These are phyloP conservation scores for Candida manassasensis DNA, from an alignment of 805 yeast genomes.

Conservation along the genomic window DNA sequence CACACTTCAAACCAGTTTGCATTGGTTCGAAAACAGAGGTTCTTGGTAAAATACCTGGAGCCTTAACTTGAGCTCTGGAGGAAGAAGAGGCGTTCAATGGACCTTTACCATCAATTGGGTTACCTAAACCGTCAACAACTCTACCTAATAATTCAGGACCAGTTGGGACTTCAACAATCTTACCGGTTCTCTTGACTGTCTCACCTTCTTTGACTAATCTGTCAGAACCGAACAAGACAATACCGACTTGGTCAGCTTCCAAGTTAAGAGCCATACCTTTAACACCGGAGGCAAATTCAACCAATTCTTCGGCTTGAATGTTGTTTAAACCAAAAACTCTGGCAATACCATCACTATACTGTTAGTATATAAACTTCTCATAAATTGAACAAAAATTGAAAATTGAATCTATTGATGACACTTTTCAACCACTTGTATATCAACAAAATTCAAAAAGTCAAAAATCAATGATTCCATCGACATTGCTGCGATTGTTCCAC, in stretches of 20 bases:
- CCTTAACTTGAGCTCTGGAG: conserved; percentile 97
- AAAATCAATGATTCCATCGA: too few species aligned
- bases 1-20: conserved; percentile 99
- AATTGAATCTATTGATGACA: too few species aligned
- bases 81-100: conserved; percentile 83
- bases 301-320: conserved; percentile 99
- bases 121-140: conserved; percentile 98
- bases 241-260: conserved; percentile 99
- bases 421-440: too few species aligned
- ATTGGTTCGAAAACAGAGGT: conserved; percentile 97
- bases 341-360: conserved; percentile 96
- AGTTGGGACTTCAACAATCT: conserved; percentile 98
- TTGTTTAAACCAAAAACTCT: conserved; percentile 99
- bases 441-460: too few species aligned
- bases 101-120: conserved; percentile 99
- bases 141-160: conserved; percentile 98
- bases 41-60: conserved; percentile 99
- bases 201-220: conserved; percentile 98
- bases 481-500: too few species aligned
- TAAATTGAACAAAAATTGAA: too few species aligned
- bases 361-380: too few species aligned
- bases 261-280: conserved; percentile 99
- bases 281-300: conserved; percentile 98
- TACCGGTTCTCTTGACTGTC: conserved; percentile 99
- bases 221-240: conserved; percentile 99